A percentile compares a stretch with the other conserved stretches of the same genome.
These are phyloP conservation scores for Fusarium stilboides DNA, from an alignment of 2,329 filamentous ascomycete species.

Conservation along the genomic window DNA sequence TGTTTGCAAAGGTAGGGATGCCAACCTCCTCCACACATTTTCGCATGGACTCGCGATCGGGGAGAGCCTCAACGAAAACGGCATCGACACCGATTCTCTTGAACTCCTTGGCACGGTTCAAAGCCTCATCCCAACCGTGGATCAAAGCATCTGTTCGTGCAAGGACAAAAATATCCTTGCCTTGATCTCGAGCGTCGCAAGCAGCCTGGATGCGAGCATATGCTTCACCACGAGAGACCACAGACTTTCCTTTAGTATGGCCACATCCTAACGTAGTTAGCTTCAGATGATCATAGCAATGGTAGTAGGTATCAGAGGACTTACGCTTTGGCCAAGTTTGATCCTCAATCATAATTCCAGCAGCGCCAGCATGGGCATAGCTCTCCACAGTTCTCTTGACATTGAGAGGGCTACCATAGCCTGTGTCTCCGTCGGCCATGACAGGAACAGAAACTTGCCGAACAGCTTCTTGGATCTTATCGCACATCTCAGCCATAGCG, in stretches of 20 bases:
- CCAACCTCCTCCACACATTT: slow-evolving; percentile 55
- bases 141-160: slow-evolving; percentile 61
- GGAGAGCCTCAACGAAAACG: slow-evolving; percentile 61
- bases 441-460: slow-evolving; percentile 59
- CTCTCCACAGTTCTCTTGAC: slow-evolving; percentile 60
- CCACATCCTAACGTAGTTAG: slow-evolving; percentile 39
- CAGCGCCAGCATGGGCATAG: slow-evolving; percentile 59
- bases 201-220: slow-evolving; percentile 63
- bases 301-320: slow-evolving; percentile 6
- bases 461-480: slow-evolving; percentile 61
- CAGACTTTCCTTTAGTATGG: slow-evolving; percentile 63
- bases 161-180: slow-evolving; percentile 61
- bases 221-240: slow-evolving; percentile 62
- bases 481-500: slow-evolving; percentile 62
- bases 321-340: slow-evolving; percentile 65
- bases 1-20: slow-evolving; percentile 60
- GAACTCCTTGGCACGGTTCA: slow-evolving; percentile 59
- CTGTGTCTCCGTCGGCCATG: slow-evolving; percentile 64
- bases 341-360: slow-evolving; percentile 62
- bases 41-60: slow-evolving; percentile 60
- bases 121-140: slow-evolving; percentile 61
- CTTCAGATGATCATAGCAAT: accelerated
- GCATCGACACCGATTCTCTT: slow-evolving; percentile 60
- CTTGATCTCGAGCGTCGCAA: slow-evolving; percentile 61
- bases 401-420: slow-evolving; percentile 64